phyloP scores from a whole-genome alignment of 2,329 filamentous ascomycete genomes.

The Didymella glomerata region DNA sequence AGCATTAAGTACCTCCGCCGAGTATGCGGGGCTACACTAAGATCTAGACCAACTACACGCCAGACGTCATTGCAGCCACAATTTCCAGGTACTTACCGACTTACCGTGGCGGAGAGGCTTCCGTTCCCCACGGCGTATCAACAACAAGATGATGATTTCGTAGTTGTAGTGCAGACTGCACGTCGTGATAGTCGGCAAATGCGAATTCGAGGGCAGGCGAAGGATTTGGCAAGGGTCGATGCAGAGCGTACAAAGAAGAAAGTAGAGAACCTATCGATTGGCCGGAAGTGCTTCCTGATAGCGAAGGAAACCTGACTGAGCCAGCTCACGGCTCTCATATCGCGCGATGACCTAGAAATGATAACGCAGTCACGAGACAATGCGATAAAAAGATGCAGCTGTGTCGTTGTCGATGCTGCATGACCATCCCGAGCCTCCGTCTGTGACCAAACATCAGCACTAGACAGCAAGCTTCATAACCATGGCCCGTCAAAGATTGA shows the following conservation, averaged over 20 bases:
- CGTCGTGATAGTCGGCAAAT: background rate
- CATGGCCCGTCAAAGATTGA: slow-evolving; percentile 35
- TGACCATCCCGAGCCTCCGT: background rate
- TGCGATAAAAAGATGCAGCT: background rate
- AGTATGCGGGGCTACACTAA: slow-evolving; percentile 5
- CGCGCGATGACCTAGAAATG: background rate
- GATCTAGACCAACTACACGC: background rate
- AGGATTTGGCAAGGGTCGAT: background rate
- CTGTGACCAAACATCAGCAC: background rate
- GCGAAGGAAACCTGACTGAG: background rate
- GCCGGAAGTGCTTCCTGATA: slow-evolving; percentile 2
- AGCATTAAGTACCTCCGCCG: background rate
- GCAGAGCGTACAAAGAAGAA: background rate
- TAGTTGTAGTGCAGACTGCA: background rate
- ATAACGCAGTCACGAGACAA: background rate
- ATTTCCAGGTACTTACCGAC: background rate
- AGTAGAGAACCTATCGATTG: background rate
- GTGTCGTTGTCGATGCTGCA: background rate
- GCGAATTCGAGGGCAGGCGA: background rate
- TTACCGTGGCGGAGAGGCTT: slow-evolving; percentile 4
- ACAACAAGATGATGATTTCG: background rate
- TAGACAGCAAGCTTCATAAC: background rate
- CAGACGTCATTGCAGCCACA: slow-evolving; percentile 11
- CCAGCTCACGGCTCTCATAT: background rate
- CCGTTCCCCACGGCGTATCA: slow-evolving; percentile 3